phyloP scores from a whole-genome alignment of 768 basidiomycete species.

The Hypsizygus marmoreus region DNA sequence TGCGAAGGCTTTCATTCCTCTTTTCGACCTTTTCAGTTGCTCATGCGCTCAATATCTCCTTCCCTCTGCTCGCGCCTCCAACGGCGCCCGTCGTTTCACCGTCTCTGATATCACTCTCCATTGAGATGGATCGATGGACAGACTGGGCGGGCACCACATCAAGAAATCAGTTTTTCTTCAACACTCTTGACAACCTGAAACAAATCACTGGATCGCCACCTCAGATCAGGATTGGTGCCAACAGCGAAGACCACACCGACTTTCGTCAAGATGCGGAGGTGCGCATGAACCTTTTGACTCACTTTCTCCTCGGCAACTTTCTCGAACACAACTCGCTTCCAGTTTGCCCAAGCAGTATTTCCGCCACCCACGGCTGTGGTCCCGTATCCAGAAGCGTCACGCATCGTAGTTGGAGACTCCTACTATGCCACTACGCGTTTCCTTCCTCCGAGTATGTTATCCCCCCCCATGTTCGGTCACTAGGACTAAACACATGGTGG shows the following conservation, averaged over 20 bases:
- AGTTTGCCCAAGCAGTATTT: constrained; percentile 52
- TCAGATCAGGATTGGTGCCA: constrained; percentile 60
- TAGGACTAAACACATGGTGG: no score
- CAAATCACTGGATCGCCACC: constrained; percentile 53
- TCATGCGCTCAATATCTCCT: constrained; percentile 7
- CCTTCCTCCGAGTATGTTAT: constrained; percentile 17
- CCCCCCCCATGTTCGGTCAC: background rate
- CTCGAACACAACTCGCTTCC: constrained; percentile 5
- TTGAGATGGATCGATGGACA: constrained; percentile 71
- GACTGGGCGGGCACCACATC: constrained; percentile 62
- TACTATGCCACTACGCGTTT: constrained; percentile 44
- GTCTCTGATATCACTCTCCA: constrained; percentile 62
- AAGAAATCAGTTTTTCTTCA: constrained; percentile 61
- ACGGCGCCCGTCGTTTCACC: constrained; percentile 12
- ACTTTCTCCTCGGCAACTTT: background rate
- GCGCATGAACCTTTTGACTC: constrained; percentile 12
- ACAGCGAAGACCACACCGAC: constrained; percentile 60
- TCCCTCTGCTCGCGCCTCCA: constrained; percentile 10
- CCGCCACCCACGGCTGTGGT: constrained; percentile 47
- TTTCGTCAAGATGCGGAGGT: constrained; percentile 53
- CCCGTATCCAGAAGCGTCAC: constrained; percentile 69
- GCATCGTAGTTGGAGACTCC: constrained; percentile 57
- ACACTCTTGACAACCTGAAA: constrained; percentile 58
- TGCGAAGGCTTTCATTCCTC: no score
- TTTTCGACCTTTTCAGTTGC: no score